A percentile compares a stretch with the other conserved stretches of the same genome.
phyloP scores from a whole-genome alignment of 2,329 filamentous ascomycete genomes.

The Pezicula carpinea region DNA sequence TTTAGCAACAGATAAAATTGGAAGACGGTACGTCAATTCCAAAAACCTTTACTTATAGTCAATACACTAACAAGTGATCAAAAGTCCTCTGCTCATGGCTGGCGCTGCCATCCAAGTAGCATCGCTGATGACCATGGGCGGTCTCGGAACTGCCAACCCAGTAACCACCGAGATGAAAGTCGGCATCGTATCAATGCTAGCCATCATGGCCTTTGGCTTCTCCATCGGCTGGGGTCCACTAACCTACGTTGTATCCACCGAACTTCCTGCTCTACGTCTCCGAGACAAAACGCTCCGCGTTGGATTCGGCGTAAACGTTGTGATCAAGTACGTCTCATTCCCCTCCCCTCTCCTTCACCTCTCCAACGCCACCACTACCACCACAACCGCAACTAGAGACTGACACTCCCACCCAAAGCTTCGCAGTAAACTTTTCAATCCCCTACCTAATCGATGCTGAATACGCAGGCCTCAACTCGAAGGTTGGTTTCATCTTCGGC shows the following conservation, averaged over 20 bases:
- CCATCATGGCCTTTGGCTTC: neutral
- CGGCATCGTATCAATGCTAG: slow-evolving; percentile 3
- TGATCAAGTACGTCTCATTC: neutral
- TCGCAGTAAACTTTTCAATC: slow-evolving; percentile 31
- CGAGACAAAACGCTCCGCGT: slow-evolving; percentile 1
- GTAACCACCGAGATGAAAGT: neutral
- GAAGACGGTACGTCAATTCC: neutral
- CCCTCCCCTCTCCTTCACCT: neutral
- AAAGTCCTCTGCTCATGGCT: neutral
- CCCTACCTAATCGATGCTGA: slow-evolving; percentile 33
- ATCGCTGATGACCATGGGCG: slow-evolving; percentile 2
- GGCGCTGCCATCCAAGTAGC: neutral
- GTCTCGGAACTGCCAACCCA: neutral
- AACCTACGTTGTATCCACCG: slow-evolving; percentile 18
- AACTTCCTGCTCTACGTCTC: slow-evolving; percentile 13
- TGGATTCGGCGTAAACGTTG: slow-evolving; percentile 2
- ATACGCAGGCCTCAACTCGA: slow-evolving; percentile 32
- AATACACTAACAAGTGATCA: neutral
- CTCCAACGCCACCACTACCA: neutral
- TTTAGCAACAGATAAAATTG: neutral
- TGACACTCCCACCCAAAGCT: slow-evolving; percentile 5
- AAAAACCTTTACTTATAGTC: neutral
- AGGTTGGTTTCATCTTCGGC: slow-evolving; percentile 37
- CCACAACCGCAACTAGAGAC: neutral
- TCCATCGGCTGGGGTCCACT: slow-evolving; percentile 4